Evolutionary conservation across 1,284 basidiomycete genomes (phyloP).

Genomic region (Rhodotorula sp.): DNA sequence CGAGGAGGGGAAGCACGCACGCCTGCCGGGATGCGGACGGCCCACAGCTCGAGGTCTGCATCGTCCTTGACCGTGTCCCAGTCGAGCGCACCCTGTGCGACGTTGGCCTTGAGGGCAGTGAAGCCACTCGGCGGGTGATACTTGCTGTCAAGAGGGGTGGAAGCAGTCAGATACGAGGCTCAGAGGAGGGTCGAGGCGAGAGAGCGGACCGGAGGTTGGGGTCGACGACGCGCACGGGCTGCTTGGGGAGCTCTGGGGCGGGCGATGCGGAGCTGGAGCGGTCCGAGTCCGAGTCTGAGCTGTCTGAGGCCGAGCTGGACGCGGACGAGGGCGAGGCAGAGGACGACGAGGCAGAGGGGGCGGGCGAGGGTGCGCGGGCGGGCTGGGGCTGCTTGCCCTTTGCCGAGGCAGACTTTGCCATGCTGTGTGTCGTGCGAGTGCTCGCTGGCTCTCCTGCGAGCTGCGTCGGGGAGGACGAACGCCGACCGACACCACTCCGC

Average conservation of each 20-base stretch:
- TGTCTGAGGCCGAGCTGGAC: slow-evolving; percentile 16
- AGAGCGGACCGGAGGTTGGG: slow-evolving; percentile 11
- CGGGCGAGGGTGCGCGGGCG: not conserved
- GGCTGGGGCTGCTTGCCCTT: not conserved
- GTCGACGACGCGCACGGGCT: slow-evolving; percentile 8
- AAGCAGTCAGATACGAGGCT: not conserved
- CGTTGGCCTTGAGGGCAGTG: slow-evolving; percentile 7
- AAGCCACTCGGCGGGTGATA: slow-evolving; percentile 33
- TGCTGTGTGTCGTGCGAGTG: not conserved
- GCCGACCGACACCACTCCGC: not conserved
- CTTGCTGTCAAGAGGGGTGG: slow-evolving; percentile 4
- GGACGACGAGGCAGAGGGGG: not conserved
- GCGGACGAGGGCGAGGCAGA: slow-evolving; percentile 2
- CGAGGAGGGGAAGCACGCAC: slow-evolving; percentile 6
- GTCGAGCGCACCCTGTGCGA: slow-evolving; percentile 18
- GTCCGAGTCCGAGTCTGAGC: not conserved
- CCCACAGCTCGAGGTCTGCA: slow-evolving; percentile 35
- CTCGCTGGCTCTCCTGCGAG: not conserved
- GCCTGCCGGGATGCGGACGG: slow-evolving; percentile 31
- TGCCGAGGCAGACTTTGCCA: not conserved
- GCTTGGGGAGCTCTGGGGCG: not conserved
- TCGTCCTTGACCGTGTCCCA: slow-evolving; percentile 29
- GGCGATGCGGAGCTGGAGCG: slow-evolving; percentile 22
- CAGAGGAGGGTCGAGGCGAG: not conserved
- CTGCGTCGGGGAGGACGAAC: not conserved